Percentiles rank a stretch among this genome's conserved stretches.
Conservation (phyloP, 2,329 filamentous ascomycete genomes). For the Escovopsis sp. region DNA sequence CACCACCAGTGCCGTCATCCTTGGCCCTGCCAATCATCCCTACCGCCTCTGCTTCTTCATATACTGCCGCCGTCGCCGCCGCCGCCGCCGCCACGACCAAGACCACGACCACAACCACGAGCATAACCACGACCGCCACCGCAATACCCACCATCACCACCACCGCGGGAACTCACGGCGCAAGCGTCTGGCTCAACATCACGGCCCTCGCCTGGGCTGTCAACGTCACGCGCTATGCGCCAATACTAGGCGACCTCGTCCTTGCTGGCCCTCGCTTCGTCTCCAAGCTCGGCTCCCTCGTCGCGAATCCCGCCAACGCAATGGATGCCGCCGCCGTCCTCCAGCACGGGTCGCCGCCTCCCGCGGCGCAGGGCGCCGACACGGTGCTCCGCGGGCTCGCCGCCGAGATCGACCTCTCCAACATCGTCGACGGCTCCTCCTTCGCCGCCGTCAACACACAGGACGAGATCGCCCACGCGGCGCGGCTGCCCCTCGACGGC, state of each 20-base stretch:
- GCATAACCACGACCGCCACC: no score
- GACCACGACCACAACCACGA: no score
- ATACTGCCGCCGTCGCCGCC: no score
- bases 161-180: neutral
- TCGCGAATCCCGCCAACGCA: conserved; percentile 35
- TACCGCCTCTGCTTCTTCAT: no score
- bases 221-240: conserved; percentile 44
- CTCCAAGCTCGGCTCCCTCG: conserved; percentile 50
- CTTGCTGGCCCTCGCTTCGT: conserved; percentile 56
- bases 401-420: conserved; percentile 13
- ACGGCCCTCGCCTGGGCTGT: conserved; percentile 35
- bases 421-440: conserved; percentile 15
- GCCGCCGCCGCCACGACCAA: no score
- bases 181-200: conserved; percentile 33
- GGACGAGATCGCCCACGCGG: conserved; percentile 13
- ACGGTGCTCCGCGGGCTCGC: conserved; percentile 11
- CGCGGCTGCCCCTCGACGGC: conserved; percentile 41
- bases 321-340: conserved; percentile 39
- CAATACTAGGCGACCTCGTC: conserved; percentile 54
- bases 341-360: conserved; percentile 4
- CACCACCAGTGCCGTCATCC: conserved; percentile 2
- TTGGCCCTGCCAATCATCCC: conserved; percentile 1
- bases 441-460: conserved; percentile 6
- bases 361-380: conserved; percentile 9
- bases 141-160: neutral